Base-by-base conservation (phyloP, 2,329 filamentous ascomycete species). In the Trichothecium roseum region DNA sequence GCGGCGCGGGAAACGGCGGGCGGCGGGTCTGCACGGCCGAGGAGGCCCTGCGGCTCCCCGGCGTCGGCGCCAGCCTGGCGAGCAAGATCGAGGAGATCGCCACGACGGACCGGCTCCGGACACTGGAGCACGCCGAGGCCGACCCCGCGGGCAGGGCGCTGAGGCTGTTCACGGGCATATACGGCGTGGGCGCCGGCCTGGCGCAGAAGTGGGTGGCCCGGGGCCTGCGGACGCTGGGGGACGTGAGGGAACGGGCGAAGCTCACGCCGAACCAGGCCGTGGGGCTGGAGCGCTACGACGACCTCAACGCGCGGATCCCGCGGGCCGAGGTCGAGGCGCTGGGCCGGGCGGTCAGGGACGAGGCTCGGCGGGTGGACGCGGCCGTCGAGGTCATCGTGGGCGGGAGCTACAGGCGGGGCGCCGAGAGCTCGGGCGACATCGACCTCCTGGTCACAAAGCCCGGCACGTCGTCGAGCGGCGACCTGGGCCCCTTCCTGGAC, bases 1-100 rank as follows among this genome's bases (percentile, higher is more conserved):
- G 20, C 6, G 20, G 20, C 20, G 20, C 10, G 20, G 10, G 6
- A 10, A 10, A 24, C 20, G 6, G 20, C n/a, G n/a, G n/a, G n/a
- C 75, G 75, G 30, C 78, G 74, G 32, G 72, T 95, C 39, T 63
- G 57, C 4, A 88, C 81, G 0, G 77, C 72, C 39, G 68, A 77
- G 33, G 71, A 93, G 53, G 89, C 88, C 0, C 60, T 69, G 9
- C 55, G 59, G 2, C 66, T 95, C 1, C 75, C 77, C 1, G 72
- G 69, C 39, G 77, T 95, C 26, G 88, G 88, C 7, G 48, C 65
- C 9, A 72, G 84, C 1, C 62, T 95, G 2, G 87, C 87, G 0
- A 66, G 72, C 18, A 94, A 94, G 55, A 91, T 96, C 42, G 84
- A 91, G 48, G 89, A 95, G 52, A 94, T 95, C 30, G 84, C 77